These are phyloP conservation scores for Shiraia sp. DNA, from an alignment of 2,329 filamentous ascomycete genomes.

Conservation along the genomic window DNA sequence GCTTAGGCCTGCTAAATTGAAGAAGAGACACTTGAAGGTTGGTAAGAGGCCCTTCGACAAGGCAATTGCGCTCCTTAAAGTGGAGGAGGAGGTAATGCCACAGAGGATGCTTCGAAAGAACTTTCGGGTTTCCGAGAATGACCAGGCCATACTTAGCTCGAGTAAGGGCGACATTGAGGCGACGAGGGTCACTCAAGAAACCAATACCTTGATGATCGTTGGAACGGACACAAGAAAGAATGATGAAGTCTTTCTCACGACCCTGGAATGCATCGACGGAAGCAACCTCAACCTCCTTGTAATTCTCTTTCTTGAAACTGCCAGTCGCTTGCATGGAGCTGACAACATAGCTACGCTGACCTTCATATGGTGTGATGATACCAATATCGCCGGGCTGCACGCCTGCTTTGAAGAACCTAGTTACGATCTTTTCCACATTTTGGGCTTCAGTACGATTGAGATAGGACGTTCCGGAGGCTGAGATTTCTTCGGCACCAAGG, in stretches of 20 bases:
- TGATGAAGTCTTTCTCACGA: conserved; percentile 98
- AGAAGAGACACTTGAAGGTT: conserved; percentile 95
- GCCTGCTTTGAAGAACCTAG: conserved; percentile 97
- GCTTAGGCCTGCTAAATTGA: conserved; percentile 93
- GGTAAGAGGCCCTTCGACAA: conserved; percentile 91
- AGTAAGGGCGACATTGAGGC: conserved; percentile 94
- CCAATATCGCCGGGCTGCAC: conserved; percentile 93
- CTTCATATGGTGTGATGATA: conserved; percentile 98
- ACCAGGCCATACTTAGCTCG: conserved; percentile 96
- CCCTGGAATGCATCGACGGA: conserved; percentile 99
- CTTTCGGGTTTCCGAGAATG: conserved; percentile 96
- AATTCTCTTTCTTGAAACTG: conserved; percentile 96
- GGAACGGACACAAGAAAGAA: conserved; percentile 94
- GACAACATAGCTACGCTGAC: conserved; percentile 96
- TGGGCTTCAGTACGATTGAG: conserved; percentile 96
- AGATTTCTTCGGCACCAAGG: conserved; percentile 95
- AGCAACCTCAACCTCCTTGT: conserved; percentile 98
- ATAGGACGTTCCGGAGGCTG: conserved; percentile 95
- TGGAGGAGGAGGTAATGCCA: conserved; percentile 96
- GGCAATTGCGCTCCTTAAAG: conserved; percentile 95
- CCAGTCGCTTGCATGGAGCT: conserved; percentile 99
- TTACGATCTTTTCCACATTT: conserved; percentile 98
- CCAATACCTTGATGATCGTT: conserved; percentile 99
- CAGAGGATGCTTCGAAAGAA: conserved; percentile 93
- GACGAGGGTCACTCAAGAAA: conserved; percentile 95